Evolutionary conservation across 345 rosid species (phyloP), one percentile per base, ranked within the genome.

Genomic region (thale cress (Arabidopsis thaliana)): DNA sequence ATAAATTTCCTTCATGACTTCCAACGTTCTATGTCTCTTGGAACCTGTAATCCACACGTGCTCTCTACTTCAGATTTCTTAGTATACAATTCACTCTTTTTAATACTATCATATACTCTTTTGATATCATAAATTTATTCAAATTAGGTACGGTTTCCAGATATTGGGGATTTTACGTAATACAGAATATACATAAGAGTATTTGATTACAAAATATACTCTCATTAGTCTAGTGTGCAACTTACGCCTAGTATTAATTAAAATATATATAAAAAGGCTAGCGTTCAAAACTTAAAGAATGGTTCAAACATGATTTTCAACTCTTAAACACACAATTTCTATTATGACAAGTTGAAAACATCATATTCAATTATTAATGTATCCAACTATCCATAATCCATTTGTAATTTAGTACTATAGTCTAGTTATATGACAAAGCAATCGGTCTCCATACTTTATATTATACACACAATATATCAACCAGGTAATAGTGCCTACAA

Each of bases 1-100:
- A 75, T 46, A 24, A 42, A 12, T 25, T 66, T 65, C 8, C 42
- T 16, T 37, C 41, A 20, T 34, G 62, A 59, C 30, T 23, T 38
- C 65, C 48, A 20, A 33, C 10, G 51, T 48, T 58, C 56, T 2
- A 60, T 51, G 56, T 68, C 33, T 45, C 65, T 76, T 56, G 75
- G 45, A 62, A 61, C 65, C 62, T 41, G 75, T 42, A 25, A 55
- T 46, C 22, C 33, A 44, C 80, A 76, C 75, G 75, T 76, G 75
- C 44, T 36, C 44, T 36, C 23, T 3, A 22, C 40, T 58, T 12
- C 22, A 20, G 2, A 2, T 36, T 25, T 68, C 11, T 0, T 22
- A 22, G 3, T 48, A 59, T 9, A 36, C 48, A 25, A 53, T 33
- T 55, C 40, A 24, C 20, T 34, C 1, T 5, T 14, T 24, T 16